Conservation (phyloP, 345 rosid species). For the Eucalyptus dawsonii region DNA sequence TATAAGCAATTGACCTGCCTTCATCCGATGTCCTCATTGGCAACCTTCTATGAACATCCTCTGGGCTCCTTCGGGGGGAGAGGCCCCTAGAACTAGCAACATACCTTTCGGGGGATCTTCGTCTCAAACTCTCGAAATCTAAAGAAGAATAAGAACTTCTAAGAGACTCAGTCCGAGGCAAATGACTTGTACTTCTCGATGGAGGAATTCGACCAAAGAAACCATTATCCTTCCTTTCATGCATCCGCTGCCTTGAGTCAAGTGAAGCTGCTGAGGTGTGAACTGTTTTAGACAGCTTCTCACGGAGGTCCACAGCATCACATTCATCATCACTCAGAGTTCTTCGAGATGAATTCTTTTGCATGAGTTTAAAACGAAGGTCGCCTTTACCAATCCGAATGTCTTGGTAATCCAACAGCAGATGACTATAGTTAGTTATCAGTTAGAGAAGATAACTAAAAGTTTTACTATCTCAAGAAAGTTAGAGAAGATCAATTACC, state of each 20-base stretch:
- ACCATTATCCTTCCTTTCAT: slow-evolving; percentile 30
- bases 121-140: slow-evolving; percentile 54
- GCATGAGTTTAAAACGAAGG: slow-evolving; percentile 74
- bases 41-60: slow-evolving; percentile 36
- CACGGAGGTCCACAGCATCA: slow-evolving; percentile 58
- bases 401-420: slow-evolving; percentile 25
- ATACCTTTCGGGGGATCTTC: slow-evolving; percentile 60
- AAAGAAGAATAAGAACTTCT: slow-evolving; percentile 52
- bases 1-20: slow-evolving; percentile 41
- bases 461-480: neutral
- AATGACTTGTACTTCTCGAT: slow-evolving; percentile 36
- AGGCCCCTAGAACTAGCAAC: slow-evolving; percentile 43
- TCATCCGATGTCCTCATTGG: slow-evolving; percentile 41
- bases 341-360: slow-evolving; percentile 40
- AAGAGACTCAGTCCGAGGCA: slow-evolving; percentile 30
- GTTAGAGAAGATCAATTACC: slow-evolving; percentile 8
- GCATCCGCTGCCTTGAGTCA: slow-evolving; percentile 23
- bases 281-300: slow-evolving; percentile 50
- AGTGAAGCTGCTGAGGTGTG: slow-evolving; percentile 19
- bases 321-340: slow-evolving; percentile 29
- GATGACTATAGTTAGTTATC: slow-evolving; percentile 1
- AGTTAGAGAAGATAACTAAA: slow-evolving; percentile 1
- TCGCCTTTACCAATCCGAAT: slow-evolving; percentile 52
- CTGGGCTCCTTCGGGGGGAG: slow-evolving; percentile 45
- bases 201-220: slow-evolving; percentile 31